Percentiles rank a stretch among this genome's conserved stretches.
Evolutionary conservation across 768 basidiomycete genomes (phyloP).

Genomic region (Amanita pseudoporphyria): DNA sequence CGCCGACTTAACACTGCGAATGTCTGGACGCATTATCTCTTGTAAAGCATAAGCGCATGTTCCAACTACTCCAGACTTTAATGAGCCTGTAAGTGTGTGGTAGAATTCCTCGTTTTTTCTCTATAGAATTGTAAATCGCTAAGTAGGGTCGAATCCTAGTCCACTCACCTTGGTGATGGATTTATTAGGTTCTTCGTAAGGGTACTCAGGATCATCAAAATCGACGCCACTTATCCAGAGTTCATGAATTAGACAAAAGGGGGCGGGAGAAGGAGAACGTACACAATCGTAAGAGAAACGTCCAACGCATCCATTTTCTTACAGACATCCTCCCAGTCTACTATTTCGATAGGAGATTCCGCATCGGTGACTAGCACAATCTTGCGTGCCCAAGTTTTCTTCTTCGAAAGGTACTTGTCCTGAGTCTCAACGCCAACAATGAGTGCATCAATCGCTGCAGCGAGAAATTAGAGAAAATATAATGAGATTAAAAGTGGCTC

Average conservation of each 20-base stretch:
- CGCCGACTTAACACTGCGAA: constrained; percentile 59
- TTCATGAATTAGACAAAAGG: neutral
- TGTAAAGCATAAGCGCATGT: constrained; percentile 58
- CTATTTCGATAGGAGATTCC: constrained; percentile 59
- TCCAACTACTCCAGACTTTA: constrained; percentile 46
- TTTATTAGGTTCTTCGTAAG: constrained; percentile 60
- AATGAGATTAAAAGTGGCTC: constrained; percentile 16
- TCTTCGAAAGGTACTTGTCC: constrained; percentile 50
- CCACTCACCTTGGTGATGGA: constrained; percentile 55
- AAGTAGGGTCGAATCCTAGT: neutral
- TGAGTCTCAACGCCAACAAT: constrained; percentile 85
- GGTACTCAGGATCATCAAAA: constrained; percentile 68
- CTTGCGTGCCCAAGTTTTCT: constrained; percentile 80
- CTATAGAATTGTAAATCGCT: constrained; percentile 26
- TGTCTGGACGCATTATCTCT: constrained; percentile 51
- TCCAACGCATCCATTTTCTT: constrained; percentile 52
- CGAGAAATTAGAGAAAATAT: neutral
- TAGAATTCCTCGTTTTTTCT: constrained; percentile 71
- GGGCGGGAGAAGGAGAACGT: constrained; percentile 13
- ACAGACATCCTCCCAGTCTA: constrained; percentile 66
- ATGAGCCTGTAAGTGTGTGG: constrained; percentile 27
- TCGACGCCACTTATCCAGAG: constrained; percentile 61
- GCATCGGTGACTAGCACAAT: constrained; percentile 82
- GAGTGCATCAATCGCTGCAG: constrained; percentile 72
- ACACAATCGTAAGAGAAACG: constrained; percentile 68